Base-by-base conservation (phyloP, 371 early-diverging fungal genomes). In the Mortierella sp. region DNA sequence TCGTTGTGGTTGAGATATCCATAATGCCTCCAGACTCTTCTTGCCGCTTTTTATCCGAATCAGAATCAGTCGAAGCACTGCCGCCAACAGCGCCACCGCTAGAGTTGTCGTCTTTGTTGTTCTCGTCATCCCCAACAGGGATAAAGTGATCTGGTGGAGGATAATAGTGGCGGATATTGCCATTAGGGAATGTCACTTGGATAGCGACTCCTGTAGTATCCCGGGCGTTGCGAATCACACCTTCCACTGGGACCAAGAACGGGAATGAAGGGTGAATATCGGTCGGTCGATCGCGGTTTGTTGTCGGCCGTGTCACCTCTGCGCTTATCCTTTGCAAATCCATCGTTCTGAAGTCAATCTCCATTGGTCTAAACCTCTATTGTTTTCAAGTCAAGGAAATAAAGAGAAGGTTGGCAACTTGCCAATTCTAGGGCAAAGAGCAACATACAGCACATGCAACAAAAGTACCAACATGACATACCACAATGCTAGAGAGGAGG, bases 241-340 rank as follows among this genome's bases (percentile, higher is more conserved):
- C 86, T 19, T 86, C 86, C 2, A 86, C 78, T 5, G 74, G 72
- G 2, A 86, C 69, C 61, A 86, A 69, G 44, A 86, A 86, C 28
- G 86, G 86, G 73, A 86, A 86, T 6, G 82, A 59, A 0, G 86
- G 82, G 26, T 86, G 86, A n/a, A 86, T 72, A 37, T 86, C 86
- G 24, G 74, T 34, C 1, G 86, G 86, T 5, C 51, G 76, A 21
- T 86, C 86, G 16, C 82, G 79, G 50, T 86, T 86, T 3, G 69
- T 69, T 26, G 69, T 48, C 0, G 86, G 86, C 28, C 77, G 76
- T 1, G 59, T 81, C 8, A 86, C 73, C 26, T 79, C 74, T 11
- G 86, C 86, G 14, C 69, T 74, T 34, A 86, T 77, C 64, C 86
- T 73, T 50, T 79, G 69, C 19, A 86, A 72, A 8, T 53, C 34